Evolutionary conservation across 371 early-diverging fungal genomes (phyloP).

Genomic region (Mortierella sp.): DNA sequence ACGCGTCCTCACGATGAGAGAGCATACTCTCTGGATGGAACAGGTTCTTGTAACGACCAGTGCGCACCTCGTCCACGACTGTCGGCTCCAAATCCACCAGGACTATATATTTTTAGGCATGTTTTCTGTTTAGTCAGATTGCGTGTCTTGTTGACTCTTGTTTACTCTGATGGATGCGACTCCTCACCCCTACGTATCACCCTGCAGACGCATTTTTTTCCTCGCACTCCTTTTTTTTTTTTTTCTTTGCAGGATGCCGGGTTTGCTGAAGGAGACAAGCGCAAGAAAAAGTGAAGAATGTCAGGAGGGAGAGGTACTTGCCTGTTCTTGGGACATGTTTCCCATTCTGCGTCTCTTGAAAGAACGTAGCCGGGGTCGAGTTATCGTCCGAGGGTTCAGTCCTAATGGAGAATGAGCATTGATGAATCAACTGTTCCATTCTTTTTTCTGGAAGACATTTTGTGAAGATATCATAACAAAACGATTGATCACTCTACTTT

Average conservation of each 20-base stretch:
- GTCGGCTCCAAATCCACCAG: constrained; percentile 98
- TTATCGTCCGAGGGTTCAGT: constrained; percentile 33
- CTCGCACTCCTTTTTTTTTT: neutral
- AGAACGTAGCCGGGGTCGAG: constrained; percentile 89
- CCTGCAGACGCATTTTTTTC: neutral
- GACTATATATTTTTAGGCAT: constrained; percentile 54
- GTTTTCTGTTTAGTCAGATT: no score
- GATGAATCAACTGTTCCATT: no score
- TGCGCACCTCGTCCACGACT: constrained; percentile 96
- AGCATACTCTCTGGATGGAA: constrained; percentile 99
- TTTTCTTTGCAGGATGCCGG: neutral
- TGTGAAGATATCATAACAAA: no score
- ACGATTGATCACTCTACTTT: constrained; percentile 3
- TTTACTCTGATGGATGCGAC: no score
- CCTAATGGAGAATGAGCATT: neutral
- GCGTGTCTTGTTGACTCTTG: no score
- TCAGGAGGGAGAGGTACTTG: neutral
- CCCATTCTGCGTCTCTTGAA: constrained; percentile 88
- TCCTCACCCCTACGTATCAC: no score
- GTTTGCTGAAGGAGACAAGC: neutral
- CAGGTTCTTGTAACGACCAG: constrained; percentile 88
- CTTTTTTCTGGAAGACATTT: no score
- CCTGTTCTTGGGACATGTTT: constrained; percentile 19
- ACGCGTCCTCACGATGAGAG: constrained; percentile 98
- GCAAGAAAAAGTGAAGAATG: no score